Conservation (phyloP, 805 yeast species). For the Wickerhamiella occidentalis region DNA sequence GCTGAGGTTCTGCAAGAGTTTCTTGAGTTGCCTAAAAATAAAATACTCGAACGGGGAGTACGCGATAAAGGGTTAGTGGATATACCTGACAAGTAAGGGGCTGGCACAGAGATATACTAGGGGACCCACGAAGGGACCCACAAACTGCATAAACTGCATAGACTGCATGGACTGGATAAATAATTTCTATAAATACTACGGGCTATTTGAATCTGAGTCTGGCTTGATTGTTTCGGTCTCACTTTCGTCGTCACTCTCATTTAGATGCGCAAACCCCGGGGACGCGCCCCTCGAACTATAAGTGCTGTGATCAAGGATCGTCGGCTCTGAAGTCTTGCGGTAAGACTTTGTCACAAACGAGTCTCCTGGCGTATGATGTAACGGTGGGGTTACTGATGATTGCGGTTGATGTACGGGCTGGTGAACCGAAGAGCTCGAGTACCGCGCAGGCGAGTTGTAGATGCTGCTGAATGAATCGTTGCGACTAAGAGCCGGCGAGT, state of each 20-base stretch:
- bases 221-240: neutral
- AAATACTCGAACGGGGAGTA: conserved; percentile 10
- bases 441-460: neutral
- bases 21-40: conserved; percentile 1
- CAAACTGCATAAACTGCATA: too few relatives aligned
- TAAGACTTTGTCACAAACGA: neutral
- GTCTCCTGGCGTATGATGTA: too few relatives aligned
- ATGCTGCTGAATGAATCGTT: neutral
- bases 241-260: neutral
- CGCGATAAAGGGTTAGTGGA: conserved; percentile 10
- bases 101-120: neutral
- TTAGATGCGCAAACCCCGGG: neutral
- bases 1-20: conserved; percentile 1
- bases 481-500: conserved; percentile 3
- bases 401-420: neutral
- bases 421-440: neutral
- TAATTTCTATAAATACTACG: conserved; percentile 1
- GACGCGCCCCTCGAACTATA: neutral
- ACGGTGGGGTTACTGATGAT: neutral
- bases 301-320: neutral
- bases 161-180: too few relatives aligned
- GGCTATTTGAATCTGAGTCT: neutral
- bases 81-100: neutral
- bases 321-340: neutral
- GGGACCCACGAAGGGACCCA: too few relatives aligned